Conservation (phyloP, 2,329 filamentous ascomycete genomes). For the Exophiala sideris region DNA sequence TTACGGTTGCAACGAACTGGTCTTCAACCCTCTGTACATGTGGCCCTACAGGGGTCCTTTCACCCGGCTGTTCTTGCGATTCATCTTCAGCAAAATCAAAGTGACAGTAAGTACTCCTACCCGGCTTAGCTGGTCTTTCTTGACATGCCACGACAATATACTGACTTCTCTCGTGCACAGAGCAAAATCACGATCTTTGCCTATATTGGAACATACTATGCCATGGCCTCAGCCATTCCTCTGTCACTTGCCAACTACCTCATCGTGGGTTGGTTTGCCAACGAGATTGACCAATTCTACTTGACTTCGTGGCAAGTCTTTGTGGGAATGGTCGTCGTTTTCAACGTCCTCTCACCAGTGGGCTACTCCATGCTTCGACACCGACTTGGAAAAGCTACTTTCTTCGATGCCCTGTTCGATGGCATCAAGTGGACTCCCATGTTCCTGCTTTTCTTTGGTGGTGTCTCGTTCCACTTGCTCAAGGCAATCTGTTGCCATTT, state of each 20-base stretch:
- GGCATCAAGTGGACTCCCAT: conserved; percentile 63
- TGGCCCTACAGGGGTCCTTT: conserved; percentile 73
- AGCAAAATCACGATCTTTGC: conserved; percentile 67
- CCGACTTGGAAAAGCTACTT: conserved; percentile 53
- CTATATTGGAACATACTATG: conserved; percentile 52
- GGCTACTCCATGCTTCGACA: conserved; percentile 62
- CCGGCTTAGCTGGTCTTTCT: not conserved
- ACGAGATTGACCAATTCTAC: conserved; percentile 63
- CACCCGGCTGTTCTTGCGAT: conserved; percentile 71
- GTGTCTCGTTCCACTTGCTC: conserved; percentile 65
- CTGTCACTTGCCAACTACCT: conserved; percentile 68
- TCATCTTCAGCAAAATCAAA: conserved; percentile 63
- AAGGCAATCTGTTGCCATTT: conserved; percentile 77
- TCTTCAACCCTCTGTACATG: conserved; percentile 71
- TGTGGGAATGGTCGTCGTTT: conserved; percentile 56
- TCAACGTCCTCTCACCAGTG: conserved; percentile 59
- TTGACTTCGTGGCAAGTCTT: conserved; percentile 54
- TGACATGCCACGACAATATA: no score
- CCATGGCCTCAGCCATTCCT: conserved; percentile 62
- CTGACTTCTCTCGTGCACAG: conserved; percentile 56
- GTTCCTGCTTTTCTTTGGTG: conserved; percentile 74
- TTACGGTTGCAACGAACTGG: conserved; percentile 75
- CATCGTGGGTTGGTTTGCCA: conserved; percentile 66
- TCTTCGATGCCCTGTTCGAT: conserved; percentile 50
- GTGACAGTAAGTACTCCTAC: not conserved